Conservation (phyloP, 768 basidiomycete species). For the Xerocomus potaroensis region DNA sequence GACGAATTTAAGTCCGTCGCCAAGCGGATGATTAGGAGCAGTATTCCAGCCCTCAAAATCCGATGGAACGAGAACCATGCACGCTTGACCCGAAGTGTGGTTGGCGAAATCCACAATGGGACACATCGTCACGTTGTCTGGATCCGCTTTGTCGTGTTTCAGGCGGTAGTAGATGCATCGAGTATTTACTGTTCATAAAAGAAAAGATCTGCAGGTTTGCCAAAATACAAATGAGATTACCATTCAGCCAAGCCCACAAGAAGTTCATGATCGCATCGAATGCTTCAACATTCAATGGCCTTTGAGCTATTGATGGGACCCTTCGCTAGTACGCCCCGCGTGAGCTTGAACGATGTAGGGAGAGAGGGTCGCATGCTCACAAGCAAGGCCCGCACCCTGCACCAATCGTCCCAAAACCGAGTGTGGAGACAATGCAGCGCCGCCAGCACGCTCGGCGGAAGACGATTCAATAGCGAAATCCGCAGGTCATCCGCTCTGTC, state of each 20-base stretch:
- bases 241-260: conserved; percentile 91
- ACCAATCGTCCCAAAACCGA: conserved; percentile 61
- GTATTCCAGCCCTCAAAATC: conserved; percentile 35
- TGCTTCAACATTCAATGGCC: conserved; percentile 1
- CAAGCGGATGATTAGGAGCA: conserved; percentile 32
- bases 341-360: neutral
- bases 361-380: conserved; percentile 35
- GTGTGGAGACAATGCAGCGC: conserved; percentile 40
- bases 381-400: conserved; percentile 43
- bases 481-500: conserved; percentile 13
- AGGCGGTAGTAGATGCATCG: conserved; percentile 77
- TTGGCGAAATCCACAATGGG: conserved; percentile 93
- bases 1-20: conserved; percentile 48
- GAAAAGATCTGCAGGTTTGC: conserved; percentile 3
- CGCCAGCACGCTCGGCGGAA: conserved; percentile 46
- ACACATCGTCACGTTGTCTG: conserved; percentile 81
- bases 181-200: conserved; percentile 68
- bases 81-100: conserved; percentile 45
- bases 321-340: conserved; percentile 6
- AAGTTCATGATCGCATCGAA: conserved; percentile 38
- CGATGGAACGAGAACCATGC: conserved; percentile 41
- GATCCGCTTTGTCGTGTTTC: conserved; percentile 43
- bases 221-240: conserved; percentile 35
- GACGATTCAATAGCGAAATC: conserved; percentile 32
- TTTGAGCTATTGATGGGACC: neutral